Percentiles rank a stretch among this genome's conserved stretches.
These are phyloP conservation scores for Fusarium anthophilum DNA, from an alignment of 2,329 filamentous ascomycete species.

Conservation along the genomic window DNA sequence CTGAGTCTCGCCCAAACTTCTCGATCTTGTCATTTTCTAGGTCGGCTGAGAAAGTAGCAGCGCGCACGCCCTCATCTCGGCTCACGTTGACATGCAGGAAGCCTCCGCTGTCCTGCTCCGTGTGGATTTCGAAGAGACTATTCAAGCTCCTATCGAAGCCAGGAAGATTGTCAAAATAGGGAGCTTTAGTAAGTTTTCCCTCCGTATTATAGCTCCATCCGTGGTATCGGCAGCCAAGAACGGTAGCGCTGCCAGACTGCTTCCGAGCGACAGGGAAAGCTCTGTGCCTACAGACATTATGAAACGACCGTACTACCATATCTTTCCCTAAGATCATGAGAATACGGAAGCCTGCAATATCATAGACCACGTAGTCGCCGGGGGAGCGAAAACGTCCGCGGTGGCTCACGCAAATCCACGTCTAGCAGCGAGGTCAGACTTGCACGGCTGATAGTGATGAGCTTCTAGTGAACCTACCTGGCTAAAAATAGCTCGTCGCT, in stretches of 20 bases:
- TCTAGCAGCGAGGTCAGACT: not conserved
- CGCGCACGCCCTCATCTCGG: not conserved
- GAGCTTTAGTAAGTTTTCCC: not conserved
- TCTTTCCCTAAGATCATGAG: slow-evolving; percentile 1
- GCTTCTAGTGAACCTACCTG: not conserved
- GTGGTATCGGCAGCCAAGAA: slow-evolving; percentile 1
- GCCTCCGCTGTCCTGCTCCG: not conserved
- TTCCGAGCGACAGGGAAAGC: not conserved
- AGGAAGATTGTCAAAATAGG: not conserved
- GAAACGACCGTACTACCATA: not conserved
- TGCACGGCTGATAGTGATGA: not conserved
- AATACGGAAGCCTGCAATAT: not conserved
- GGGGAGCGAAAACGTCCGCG: not conserved
- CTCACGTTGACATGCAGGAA: not conserved
- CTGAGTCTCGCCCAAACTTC: too few species aligned
- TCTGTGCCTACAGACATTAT: slow-evolving; percentile 1
- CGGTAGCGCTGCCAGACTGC: not conserved
- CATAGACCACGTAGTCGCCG: not conserved
- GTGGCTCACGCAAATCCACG: not conserved
- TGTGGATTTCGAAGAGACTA: not conserved
- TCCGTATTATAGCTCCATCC: slow-evolving; percentile 3
- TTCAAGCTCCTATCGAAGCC: not conserved
- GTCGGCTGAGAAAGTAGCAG: fast-evolving
- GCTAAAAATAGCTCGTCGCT: not conserved
- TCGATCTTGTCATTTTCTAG: too few species aligned